Evolutionary conservation across 106 monocot genomes (phyloP).

Genomic region (Dendrobium catenatum): DNA sequence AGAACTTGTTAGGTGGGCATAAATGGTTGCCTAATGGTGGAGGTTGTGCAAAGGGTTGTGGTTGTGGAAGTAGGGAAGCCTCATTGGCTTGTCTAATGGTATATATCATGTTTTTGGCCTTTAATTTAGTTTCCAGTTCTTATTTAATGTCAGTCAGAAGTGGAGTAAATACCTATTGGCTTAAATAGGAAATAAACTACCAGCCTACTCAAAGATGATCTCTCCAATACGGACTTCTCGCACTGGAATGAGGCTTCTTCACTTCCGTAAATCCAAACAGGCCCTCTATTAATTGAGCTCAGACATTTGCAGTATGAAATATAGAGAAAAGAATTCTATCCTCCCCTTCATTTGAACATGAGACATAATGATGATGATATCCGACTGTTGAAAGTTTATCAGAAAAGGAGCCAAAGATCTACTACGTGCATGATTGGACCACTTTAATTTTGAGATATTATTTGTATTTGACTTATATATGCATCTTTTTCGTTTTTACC

Average conservation of each 20-base stretch:
- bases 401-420: too few species aligned
- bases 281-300: not conserved
- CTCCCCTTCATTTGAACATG: not conserved
- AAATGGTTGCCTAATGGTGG: not conserved
- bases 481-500: too few species aligned
- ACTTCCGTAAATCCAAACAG: not conserved
- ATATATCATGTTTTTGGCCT: not conserved
- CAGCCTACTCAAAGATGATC: not conserved
- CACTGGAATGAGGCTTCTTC: not conserved
- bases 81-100: not conserved
- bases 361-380: not conserved
- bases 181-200: not conserved
- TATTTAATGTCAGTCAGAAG: not conserved
- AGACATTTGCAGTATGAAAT: not conserved
- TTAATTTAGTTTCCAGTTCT: not conserved
- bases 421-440: too few species aligned
- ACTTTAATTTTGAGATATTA: too few species aligned
- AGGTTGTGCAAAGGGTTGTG: not conserved
- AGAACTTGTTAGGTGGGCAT: not conserved
- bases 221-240: not conserved
- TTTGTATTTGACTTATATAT: too few species aligned
- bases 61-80: not conserved
- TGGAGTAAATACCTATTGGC: not conserved
- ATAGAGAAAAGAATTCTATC: not conserved
- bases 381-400: too few species aligned